A percentile compares a stretch with the other conserved stretches of the same genome.
phyloP scores from a whole-genome alignment of 768 basidiomycete genomes.

The Chalciporus sphaerocephalus region DNA sequence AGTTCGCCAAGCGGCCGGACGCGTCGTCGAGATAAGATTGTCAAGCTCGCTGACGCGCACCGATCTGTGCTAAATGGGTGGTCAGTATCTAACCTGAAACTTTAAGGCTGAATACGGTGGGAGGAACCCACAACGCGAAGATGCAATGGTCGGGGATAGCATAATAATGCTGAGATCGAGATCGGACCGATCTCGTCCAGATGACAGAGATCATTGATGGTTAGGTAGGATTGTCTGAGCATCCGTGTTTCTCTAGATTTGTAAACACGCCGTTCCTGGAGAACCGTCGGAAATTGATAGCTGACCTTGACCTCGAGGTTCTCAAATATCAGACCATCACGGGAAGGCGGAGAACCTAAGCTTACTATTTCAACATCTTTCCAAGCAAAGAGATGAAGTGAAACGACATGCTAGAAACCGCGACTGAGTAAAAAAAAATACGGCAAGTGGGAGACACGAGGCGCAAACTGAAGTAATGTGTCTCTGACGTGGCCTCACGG shows the following conservation, averaged over 20 bases:
- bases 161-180: constrained; percentile 17
- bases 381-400: neutral
- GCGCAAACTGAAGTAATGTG: no score
- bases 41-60: constrained; percentile 16
- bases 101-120: constrained; percentile 12
- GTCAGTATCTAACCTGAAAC: constrained; percentile 8
- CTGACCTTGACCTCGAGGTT: constrained; percentile 4
- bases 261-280: neutral
- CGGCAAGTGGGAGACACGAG: no score
- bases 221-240: constrained; percentile 18
- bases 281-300: constrained; percentile 1
- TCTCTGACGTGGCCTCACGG: no score
- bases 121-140: neutral
- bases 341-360: constrained; percentile 11
- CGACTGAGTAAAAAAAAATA: no score
- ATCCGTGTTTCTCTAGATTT: constrained; percentile 14
- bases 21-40: constrained; percentile 17
- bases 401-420: no score
- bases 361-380: constrained; percentile 5
- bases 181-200: constrained; percentile 17
- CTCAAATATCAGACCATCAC: constrained; percentile 1
- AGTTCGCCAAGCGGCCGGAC: constrained; percentile 13
- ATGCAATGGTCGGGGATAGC: neutral
- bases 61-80: constrained; percentile 5
- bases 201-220: constrained; percentile 9